Evolutionary conservation across 768 basidiomycete species (phyloP).

Genomic region (Cyclocybe cylindracea): DNA sequence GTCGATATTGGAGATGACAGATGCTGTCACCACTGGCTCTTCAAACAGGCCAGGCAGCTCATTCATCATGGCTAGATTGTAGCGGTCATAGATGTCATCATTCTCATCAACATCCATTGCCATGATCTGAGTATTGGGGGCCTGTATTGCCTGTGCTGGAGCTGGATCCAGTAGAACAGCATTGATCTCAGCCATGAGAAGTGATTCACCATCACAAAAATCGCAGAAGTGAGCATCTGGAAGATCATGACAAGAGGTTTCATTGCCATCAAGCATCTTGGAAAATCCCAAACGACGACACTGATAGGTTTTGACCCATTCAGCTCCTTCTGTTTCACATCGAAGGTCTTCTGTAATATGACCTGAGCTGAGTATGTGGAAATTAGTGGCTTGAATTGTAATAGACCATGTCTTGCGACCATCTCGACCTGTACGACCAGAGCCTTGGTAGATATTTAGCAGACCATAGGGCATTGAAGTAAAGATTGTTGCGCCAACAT

Average conservation of each 20-base stretch:
- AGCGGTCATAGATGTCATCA: no score
- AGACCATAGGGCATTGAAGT: constrained; percentile 15
- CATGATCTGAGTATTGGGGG: neutral
- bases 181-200: neutral
- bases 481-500: constrained; percentile 17
- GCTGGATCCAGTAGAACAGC: neutral
- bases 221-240: neutral
- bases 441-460: constrained; percentile 19
- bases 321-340: neutral
- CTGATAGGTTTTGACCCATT: neutral
- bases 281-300: neutral
- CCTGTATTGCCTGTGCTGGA: neutral
- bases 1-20: no score
- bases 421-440: constrained; percentile 16
- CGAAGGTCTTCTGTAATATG: neutral
- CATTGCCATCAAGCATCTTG: neutral
- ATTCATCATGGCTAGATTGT: no score
- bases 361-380: neutral
- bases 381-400: neutral
- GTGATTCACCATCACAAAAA: neutral
- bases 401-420: constrained; percentile 1
- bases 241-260: neutral
- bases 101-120: neutral
- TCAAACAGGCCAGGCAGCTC: no score
- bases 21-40: no score